Evolutionary conservation across 768 basidiomycete species (phyloP).

Genomic region (Hydnomerulius pinastri): DNA sequence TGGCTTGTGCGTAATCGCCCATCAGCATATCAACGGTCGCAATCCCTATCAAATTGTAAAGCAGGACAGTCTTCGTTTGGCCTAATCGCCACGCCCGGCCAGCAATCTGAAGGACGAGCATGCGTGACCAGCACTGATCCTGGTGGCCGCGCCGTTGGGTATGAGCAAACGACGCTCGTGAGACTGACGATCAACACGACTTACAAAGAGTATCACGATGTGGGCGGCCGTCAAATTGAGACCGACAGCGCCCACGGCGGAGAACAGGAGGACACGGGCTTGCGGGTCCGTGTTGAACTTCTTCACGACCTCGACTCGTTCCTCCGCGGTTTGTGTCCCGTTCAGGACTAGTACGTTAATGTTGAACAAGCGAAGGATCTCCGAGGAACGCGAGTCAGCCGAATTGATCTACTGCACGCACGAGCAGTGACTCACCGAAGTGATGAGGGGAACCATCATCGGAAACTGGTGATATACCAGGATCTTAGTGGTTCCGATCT

Average conservation of each 20-base stretch:
- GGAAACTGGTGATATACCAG: background rate
- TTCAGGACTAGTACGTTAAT: background rate
- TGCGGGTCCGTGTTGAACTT: background rate
- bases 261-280: conserved; percentile 22
- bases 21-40: background rate
- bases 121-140: conserved; percentile 1
- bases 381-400: background rate
- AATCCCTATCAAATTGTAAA: background rate
- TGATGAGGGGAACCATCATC: background rate
- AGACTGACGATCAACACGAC: too few relatives aligned
- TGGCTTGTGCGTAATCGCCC: background rate
- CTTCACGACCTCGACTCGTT: background rate
- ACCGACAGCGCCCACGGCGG: conserved; percentile 22
- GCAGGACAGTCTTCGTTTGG: background rate
- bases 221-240: conserved; percentile 24
- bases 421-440: background rate
- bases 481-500: background rate
- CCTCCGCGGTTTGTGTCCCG: background rate
- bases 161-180: too few relatives aligned
- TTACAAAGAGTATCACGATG: conserved; percentile 26
- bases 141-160: too few relatives aligned
- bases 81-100: background rate
- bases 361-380: background rate
- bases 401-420: background rate
- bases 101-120: background rate